phyloP scores from a whole-genome alignment of 1,284 basidiomycete species.

The Phenoliferia sp. region DNA sequence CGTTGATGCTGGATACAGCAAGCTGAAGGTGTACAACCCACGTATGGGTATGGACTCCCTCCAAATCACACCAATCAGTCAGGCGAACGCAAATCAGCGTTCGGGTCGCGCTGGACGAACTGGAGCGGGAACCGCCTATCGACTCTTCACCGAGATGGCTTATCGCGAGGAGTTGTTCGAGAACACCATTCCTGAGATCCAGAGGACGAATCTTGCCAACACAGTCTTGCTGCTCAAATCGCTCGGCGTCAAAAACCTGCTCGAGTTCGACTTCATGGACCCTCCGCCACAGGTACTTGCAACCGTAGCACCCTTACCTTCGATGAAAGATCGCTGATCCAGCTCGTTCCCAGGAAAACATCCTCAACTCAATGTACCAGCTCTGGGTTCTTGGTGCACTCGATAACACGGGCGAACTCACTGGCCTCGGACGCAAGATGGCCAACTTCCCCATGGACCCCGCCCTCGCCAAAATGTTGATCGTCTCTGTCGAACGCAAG shows the following conservation, averaged over 20 bases:
- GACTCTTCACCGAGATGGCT: conserved; percentile 94
- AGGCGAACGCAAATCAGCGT: conserved; percentile 93
- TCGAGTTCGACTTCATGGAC: conserved; percentile 99
- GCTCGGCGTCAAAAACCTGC: conserved; percentile 86
- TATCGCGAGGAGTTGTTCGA: conserved; percentile 93
- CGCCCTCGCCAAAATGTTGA: conserved; percentile 96
- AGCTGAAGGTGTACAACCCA: conserved; percentile 98
- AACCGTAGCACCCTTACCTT: conserved; percentile 1
- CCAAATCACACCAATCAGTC: conserved; percentile 97
- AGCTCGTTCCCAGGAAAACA: not conserved
- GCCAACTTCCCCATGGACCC: conserved; percentile 86
- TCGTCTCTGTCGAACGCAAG: conserved; percentile 49
- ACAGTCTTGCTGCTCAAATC: conserved; percentile 93
- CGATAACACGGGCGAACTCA: conserved; percentile 95
- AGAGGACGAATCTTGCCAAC: conserved; percentile 94
- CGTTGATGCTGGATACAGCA: conserved; percentile 93
- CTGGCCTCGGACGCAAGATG: conserved; percentile 89
- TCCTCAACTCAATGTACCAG: conserved; percentile 71
- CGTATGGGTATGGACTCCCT: conserved; percentile 99
- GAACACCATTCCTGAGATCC: conserved; percentile 97
- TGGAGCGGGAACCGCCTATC: conserved; percentile 90
- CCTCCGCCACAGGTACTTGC: conserved; percentile 56
- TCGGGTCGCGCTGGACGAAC: conserved; percentile 95
- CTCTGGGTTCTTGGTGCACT: conserved; percentile 97
- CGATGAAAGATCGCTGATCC: conserved; percentile 9